Percentiles rank a stretch among this genome's conserved stretches.
These are phyloP conservation scores for Trichoderma hamatum DNA, from an alignment of 2,329 filamentous ascomycete species.

Conservation along the genomic window DNA sequence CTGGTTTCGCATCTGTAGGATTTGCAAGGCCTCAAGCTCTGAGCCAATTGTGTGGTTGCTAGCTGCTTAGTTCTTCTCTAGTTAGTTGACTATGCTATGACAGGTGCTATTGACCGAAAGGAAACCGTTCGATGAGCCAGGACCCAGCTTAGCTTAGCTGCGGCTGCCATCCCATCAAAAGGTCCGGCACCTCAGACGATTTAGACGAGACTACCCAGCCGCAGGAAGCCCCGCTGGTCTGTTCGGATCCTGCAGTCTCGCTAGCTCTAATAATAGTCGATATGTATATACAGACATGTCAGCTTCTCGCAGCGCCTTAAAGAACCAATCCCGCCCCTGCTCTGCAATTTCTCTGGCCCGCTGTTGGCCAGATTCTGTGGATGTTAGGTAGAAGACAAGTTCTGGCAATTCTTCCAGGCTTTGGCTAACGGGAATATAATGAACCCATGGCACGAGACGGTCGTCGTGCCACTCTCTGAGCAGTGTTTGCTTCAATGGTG, in stretches of 20 bases:
- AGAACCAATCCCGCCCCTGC: constrained; percentile 58
- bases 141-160: not conserved
- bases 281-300: constrained; percentile 65
- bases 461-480: constrained; percentile 63
- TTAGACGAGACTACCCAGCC: not conserved
- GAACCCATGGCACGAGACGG: constrained; percentile 57
- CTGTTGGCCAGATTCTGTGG: constrained; percentile 49
- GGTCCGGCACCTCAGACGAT: not conserved
- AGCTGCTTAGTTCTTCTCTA: not conserved
- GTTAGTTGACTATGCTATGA: not conserved
- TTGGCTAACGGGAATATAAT: constrained; percentile 58
- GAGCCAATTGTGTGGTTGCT: not conserved
- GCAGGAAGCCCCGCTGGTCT: not conserved
- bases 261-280: constrained; percentile 61
- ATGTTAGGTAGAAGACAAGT: constrained; percentile 50
- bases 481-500: constrained; percentile 56
- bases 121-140: not conserved
- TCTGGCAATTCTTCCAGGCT: constrained; percentile 56
- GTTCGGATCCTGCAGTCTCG: constrained; percentile 44
- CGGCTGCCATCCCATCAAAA: not conserved
- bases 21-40: not conserved
- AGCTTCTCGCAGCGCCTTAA: constrained; percentile 55
- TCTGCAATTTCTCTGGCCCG: constrained; percentile 56
- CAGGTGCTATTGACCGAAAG: not conserved
- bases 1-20: not conserved